These are phyloP conservation scores for Microstroma glucosiphilum DNA, from an alignment of 1,284 basidiomycete species.

Conservation along the genomic window DNA sequence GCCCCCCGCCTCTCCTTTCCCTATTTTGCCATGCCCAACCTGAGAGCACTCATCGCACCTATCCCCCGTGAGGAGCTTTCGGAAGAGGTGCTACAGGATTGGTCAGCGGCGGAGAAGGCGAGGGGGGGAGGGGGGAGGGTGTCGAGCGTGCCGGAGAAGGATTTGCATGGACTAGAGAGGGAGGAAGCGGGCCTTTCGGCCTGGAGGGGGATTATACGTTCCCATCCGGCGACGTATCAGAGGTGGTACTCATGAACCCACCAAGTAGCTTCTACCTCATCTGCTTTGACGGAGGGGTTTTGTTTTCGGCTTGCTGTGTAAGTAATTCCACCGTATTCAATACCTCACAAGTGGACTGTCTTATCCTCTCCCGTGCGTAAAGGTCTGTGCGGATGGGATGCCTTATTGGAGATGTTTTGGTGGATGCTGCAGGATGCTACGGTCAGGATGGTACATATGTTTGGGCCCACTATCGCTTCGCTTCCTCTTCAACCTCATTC, in stretches of 20 bases:
- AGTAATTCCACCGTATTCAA: too few species aligned
- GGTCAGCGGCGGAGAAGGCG: conserved; percentile 16
- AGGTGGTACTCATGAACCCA: neutral
- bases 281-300: too few species aligned
- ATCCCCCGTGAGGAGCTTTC: conserved; percentile 18
- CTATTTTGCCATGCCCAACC: conserved; percentile 33
- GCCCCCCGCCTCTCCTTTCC: conserved; percentile 8
- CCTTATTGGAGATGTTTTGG: too few species aligned
- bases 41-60: conserved; percentile 23
- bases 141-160: neutral
- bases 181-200: neutral
- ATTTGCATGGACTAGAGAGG: conserved; percentile 1
- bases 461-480: too few species aligned
- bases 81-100: conserved; percentile 18
- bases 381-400: too few species aligned
- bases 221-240: neutral
- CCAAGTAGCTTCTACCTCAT: too few species aligned
- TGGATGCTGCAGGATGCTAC: too few species aligned
- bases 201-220: neutral
- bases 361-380: too few species aligned
- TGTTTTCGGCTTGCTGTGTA: too few species aligned
- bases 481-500: too few species aligned
- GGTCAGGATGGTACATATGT: too few species aligned
- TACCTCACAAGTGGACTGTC: too few species aligned
- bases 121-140: conserved; percentile 12